Percentiles rank a stretch among this genome's conserved stretches.
phyloP scores from a whole-genome alignment of 2,329 filamentous ascomycete species.

The Stemphylium vesicarium region DNA sequence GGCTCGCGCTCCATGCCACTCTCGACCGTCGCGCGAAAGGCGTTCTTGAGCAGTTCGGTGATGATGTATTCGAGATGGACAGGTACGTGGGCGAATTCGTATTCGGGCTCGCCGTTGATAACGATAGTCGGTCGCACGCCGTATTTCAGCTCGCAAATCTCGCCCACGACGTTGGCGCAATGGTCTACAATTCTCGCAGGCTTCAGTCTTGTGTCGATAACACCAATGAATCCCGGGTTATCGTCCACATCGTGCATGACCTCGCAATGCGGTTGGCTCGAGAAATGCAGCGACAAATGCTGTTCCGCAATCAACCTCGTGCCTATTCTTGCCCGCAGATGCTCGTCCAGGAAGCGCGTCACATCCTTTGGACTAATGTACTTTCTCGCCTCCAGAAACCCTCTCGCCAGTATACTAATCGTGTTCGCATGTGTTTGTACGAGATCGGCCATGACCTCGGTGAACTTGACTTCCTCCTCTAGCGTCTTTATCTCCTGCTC shows the following conservation, averaged over 20 bases:
- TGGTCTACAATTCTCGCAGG: slow-evolving; percentile 81
- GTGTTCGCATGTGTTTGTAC: slow-evolving; percentile 94
- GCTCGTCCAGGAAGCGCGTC: slow-evolving; percentile 91
- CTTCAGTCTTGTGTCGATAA: slow-evolving; percentile 88
- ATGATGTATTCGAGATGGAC: slow-evolving; percentile 98
- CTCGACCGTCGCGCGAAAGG: slow-evolving; percentile 92
- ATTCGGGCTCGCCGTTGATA: slow-evolving; percentile 83
- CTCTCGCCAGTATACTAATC: slow-evolving; percentile 87
- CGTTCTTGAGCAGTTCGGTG: slow-evolving; percentile 95
- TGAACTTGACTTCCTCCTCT: slow-evolving; percentile 89
- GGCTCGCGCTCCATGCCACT: slow-evolving; percentile 78
- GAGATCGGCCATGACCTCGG: slow-evolving; percentile 91
- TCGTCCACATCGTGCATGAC: slow-evolving; percentile 53
- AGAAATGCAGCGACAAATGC: slow-evolving; percentile 87
- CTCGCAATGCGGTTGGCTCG: slow-evolving; percentile 73
- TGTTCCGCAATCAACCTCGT: slow-evolving; percentile 95
- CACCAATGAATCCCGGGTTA: slow-evolving; percentile 77
- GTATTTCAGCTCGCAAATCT: slow-evolving; percentile 96
- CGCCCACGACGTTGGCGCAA: slow-evolving; percentile 89
- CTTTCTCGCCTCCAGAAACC: slow-evolving; percentile 89
- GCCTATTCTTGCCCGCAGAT: slow-evolving; percentile 90
- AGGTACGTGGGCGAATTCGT: slow-evolving; percentile 91
- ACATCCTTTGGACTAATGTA: slow-evolving; percentile 85
- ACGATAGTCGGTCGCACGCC: slow-evolving; percentile 81
- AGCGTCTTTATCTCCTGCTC: slow-evolving; percentile 74